Percentiles rank a stretch among this genome's conserved stretches.
Conservation (phyloP, 2,329 filamentous ascomycete genomes). For the Zymoseptoria passerinii region DNA sequence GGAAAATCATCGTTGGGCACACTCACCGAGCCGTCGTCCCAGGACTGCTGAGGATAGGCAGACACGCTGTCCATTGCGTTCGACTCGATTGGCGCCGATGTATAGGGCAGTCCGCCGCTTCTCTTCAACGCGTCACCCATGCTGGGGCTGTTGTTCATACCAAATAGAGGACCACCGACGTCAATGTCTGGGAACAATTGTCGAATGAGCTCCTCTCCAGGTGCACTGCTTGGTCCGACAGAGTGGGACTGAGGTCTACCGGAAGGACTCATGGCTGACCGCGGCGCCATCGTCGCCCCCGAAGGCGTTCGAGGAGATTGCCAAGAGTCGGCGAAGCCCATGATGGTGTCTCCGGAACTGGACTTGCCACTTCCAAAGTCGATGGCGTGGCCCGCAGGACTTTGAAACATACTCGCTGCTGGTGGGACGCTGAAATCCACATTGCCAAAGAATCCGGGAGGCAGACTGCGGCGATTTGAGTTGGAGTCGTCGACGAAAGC, state of each 20-base stretch:
- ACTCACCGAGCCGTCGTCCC: slow-evolving; percentile 28
- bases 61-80: slow-evolving; percentile 15
- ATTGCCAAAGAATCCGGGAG: slow-evolving; percentile 26
- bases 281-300: slow-evolving; percentile 10
- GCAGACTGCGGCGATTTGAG: slow-evolving; percentile 26
- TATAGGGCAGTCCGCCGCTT: slow-evolving; percentile 4
- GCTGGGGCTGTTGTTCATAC: slow-evolving; percentile 5
- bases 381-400: slow-evolving; percentile 5
- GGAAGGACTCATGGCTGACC: slow-evolving; percentile 7
- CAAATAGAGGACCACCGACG: slow-evolving; percentile 14
- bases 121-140: slow-evolving; percentile 5
- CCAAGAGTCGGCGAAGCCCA: slow-evolving; percentile 16
- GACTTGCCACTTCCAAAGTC: slow-evolving; percentile 7
- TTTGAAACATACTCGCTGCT: slow-evolving; percentile 16
- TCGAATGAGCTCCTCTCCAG: slow-evolving; percentile 25
- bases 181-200: slow-evolving; percentile 29
- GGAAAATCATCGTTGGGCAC: slow-evolving; percentile 25
- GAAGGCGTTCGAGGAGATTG: slow-evolving; percentile 15
- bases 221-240: slow-evolving; percentile 21
- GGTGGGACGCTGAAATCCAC: slow-evolving; percentile 15
- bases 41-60: slow-evolving; percentile 24
- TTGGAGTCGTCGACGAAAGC: slow-evolving; percentile 6
- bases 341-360: slow-evolving; percentile 7
- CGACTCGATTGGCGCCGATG: slow-evolving; percentile 2
- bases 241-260: slow-evolving; percentile 23